These are phyloP conservation scores for Diutina ranongensis DNA, from an alignment of 1,139 yeast genomes.

Conservation along the genomic window DNA sequence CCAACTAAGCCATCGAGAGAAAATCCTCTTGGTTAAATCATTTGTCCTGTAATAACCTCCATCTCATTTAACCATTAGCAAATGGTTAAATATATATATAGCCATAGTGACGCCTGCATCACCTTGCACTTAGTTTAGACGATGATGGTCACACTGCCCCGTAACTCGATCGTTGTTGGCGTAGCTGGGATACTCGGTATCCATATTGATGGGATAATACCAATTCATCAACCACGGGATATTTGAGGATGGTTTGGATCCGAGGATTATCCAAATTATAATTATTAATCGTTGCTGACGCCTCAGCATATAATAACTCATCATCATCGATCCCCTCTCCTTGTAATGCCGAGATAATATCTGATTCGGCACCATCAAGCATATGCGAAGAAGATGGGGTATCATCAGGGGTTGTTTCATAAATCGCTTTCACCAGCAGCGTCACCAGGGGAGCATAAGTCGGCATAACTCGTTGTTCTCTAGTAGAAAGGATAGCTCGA, in stretches of 20 bases:
- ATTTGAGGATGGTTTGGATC: slow-evolving; percentile 25
- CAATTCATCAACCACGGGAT: slow-evolving; percentile 35
- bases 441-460: slow-evolving; percentile 1
- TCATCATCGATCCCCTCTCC: slow-evolving; percentile 31
- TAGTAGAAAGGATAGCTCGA: not conserved
- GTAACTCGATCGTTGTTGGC: slow-evolving; percentile 15
- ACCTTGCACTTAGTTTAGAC: too few relatives aligned
- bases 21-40: too few relatives aligned
- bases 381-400: not conserved
- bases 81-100: too few relatives aligned
- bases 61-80: not conserved
- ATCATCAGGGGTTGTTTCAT: slow-evolving; percentile 2
- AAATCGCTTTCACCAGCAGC: not conserved
- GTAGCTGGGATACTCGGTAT: slow-evolving; percentile 28
- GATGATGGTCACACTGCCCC: slow-evolving; percentile 1
- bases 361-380: not conserved
- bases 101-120: too few relatives aligned
- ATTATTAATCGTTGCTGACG: slow-evolving; percentile 26
- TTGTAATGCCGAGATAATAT: slow-evolving; percentile 9
- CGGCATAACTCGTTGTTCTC: not conserved
- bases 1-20: too few relatives aligned
- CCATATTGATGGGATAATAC: slow-evolving; percentile 33
- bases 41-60: too few relatives aligned
- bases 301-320: slow-evolving; percentile 24
- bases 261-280: slow-evolving; percentile 28